Evolutionary conservation across 2,329 filamentous ascomycete genomes (phyloP), one percentile per base, ranked within the genome.

Genomic region (Truncatella angustata): DNA sequence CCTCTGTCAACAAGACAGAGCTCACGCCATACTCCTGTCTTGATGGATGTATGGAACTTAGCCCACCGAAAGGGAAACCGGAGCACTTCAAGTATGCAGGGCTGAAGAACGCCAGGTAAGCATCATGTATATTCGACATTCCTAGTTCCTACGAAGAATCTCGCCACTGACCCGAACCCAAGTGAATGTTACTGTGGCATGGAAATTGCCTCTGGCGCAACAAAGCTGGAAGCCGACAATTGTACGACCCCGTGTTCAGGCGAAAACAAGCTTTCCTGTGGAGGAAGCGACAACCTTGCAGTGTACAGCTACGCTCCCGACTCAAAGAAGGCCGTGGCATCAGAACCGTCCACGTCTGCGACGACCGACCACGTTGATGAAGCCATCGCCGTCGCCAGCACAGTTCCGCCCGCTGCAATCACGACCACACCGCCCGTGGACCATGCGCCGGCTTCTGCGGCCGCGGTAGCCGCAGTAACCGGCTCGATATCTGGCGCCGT

Each of bases 141-240:
- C 14, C n/a, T n/a, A n/a, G n/a, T n/a, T n/a, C n/a, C n/a, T n/a
- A n/a, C n/a, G n/a, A n/a, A 32, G 28, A 32, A 32, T 14, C 14
- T 9, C 28, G 7, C 14, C 14, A 14, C 28, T 32, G 28, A 32
- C 14, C 28, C 28, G 28, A 14, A 14, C 14, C 28, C 14, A 24
- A 65, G 63, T 32, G 59, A 62, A 47, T 66, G 60, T 32, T 54
- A 60, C 32, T 66, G 64, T 42, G 57, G 58, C 5, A 26, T 51
- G 7, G 40, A 58, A 14, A 54, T 64, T n/a, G 46, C 54, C 3
- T 24, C 53, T 12, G 52, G 54, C 32, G 55, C 57, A 9, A 53
- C 36, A 4, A 60, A 57, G 24, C 54, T 63, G 9, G 30, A 56
- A 2, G 47, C 37, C 20, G 54, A 60, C n/a, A 50, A 63, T 35